These are phyloP conservation scores for Geotrichum klebahnii DNA, from an alignment of 1,139 yeast species.

Conservation along the genomic window DNA sequence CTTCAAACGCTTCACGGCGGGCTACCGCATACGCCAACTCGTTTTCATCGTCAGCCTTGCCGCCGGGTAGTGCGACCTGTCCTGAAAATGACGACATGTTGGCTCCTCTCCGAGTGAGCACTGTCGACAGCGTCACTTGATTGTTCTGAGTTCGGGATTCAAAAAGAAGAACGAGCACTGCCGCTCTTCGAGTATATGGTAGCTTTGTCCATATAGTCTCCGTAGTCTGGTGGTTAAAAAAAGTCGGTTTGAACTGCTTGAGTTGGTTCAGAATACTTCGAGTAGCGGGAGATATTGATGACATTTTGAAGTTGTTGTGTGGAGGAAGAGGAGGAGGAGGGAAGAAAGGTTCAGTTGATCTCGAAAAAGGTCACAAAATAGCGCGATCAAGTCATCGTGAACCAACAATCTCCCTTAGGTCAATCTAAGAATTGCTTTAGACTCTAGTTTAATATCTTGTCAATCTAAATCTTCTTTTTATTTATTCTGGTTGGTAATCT, in stretches of 20 bases:
- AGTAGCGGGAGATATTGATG: slow-evolving; percentile 11
- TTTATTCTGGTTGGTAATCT: too few relatives aligned
- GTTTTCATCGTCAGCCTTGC: slow-evolving; percentile 38
- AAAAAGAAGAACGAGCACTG: slow-evolving; percentile 68
- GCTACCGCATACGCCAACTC: slow-evolving; percentile 73
- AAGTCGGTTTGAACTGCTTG: slow-evolving; percentile 6
- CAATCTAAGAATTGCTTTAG: too few relatives aligned
- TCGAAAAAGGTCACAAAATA: not conserved
- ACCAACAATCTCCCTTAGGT: too few relatives aligned
- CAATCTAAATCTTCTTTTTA: too few relatives aligned
- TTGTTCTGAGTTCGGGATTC: slow-evolving; percentile 43
- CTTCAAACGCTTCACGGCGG: slow-evolving; percentile 80
- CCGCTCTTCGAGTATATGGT: slow-evolving; percentile 63
- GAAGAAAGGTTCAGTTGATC: not conserved
- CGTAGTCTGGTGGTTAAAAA: slow-evolving; percentile 9
- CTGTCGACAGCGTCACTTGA: slow-evolving; percentile 68
- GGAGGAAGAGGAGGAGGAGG: not conserved
- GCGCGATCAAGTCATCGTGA: too few relatives aligned
- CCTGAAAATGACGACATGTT: slow-evolving; percentile 72
- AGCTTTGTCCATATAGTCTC: slow-evolving; percentile 51
- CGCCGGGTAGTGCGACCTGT: slow-evolving; percentile 87
- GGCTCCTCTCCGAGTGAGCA: slow-evolving; percentile 72
- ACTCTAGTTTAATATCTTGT: too few relatives aligned
- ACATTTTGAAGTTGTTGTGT: not conserved
- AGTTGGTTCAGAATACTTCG: slow-evolving; percentile 14